Conservation (phyloP, 768 basidiomycete species). For the Phlebiopsis flavidoalba region DNA sequence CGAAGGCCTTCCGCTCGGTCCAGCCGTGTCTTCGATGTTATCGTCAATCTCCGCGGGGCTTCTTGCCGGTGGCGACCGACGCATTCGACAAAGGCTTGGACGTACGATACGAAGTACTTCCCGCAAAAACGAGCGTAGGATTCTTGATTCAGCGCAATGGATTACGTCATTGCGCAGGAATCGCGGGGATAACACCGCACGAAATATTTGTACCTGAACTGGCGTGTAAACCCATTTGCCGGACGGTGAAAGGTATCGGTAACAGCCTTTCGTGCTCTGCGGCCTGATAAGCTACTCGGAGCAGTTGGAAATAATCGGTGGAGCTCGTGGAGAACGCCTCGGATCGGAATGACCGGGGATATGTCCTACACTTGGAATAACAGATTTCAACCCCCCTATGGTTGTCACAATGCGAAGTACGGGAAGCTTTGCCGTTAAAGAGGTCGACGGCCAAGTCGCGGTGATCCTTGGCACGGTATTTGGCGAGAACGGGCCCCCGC, state of each 20-base stretch:
- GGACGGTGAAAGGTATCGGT: neutral
- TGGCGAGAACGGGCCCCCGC: neutral
- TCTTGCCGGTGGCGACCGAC: no score
- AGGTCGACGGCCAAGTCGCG: neutral
- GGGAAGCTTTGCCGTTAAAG: neutral
- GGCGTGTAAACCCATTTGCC: neutral
- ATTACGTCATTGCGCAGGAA: no score
- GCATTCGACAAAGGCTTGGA: no score
- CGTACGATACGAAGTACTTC: no score
- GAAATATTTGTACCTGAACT: neutral
- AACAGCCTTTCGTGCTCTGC: neutral
- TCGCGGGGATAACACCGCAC: no score
- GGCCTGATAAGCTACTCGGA: neutral
- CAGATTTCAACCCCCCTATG: neutral
- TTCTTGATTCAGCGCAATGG: no score
- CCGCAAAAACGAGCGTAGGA: no score
- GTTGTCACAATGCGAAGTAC: neutral
- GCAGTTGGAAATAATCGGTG: neutral
- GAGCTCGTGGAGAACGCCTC: neutral
- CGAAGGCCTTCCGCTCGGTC: no score
- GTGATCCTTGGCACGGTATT: neutral
- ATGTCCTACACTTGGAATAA: no score
- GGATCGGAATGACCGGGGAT: neutral
- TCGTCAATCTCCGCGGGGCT: no score
- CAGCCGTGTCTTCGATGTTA: no score